Base-by-base conservation (phyloP, 345 rosid genomes). In the Raphanus raphanistrum region DNA sequence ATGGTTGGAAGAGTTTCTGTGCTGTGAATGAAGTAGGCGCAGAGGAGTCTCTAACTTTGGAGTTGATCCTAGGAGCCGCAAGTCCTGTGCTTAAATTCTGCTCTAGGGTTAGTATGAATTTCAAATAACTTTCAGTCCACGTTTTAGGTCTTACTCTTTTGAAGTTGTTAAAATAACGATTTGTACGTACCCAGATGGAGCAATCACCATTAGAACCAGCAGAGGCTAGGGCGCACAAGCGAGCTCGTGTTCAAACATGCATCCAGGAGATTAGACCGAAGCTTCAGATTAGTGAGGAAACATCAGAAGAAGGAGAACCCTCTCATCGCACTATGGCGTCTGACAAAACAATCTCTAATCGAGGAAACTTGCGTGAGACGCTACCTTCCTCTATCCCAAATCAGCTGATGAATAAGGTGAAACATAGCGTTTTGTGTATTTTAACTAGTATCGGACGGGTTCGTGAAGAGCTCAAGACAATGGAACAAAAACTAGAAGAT, bases 1-100 rank as follows among this genome's bases (percentile, higher is more conserved):
- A 21, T 21, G 54, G 27, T 4, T 76, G 68, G 79, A 76, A 52
- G 29, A 76, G 2, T 2, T 60, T 76, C 9, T 76, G 79, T 48
- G 36, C 28, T 0, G 12, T 50, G 1, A 76, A 76, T 68, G 68
- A 15, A 8, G 50, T 68, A 31, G 7, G 17, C 0, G 62, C 38
- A 13, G 48, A 26, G 4, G 73, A 75, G 12, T 67, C 68, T 58
- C 6, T 67, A 1, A 75, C 25, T 67, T 43, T 75, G 15, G 68
- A 75, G 50, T 59, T 75, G 33, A 8, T 67, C 26, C 9, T 11
- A 43, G 61, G 73, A 75, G 59, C 67, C 4, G 3, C 0, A 67
- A 28, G 0, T 29, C 73, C 66, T 41, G 7, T 75, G 48, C 67
- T 75, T 9, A 67, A 58, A 33, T 75, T 75, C 61, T 43, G 16